Base-by-base conservation (phyloP, 768 basidiomycete species). In the Mycena leptocephala region DNA sequence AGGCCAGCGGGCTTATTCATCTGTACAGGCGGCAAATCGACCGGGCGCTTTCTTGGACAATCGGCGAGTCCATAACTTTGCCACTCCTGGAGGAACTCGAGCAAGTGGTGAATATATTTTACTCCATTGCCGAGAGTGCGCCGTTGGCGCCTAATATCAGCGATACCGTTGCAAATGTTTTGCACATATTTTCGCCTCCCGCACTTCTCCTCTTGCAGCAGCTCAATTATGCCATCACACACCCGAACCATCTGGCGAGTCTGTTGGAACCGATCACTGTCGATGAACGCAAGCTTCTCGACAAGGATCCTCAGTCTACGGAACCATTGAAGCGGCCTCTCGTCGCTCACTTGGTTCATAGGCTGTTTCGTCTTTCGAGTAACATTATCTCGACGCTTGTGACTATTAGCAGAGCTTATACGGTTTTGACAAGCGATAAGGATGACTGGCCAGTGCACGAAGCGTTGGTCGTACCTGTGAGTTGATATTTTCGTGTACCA, bases 181-280 rank as follows among this genome's bases (percentile, higher is more conserved):
- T 97, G 53, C 88, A 89, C 0, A 91, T 91, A 22, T 97, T 96
- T 82, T 91, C 93, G 3, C 87, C 87, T 0, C 92, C 92, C 75
- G 93, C 94, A 0, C 84, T 97, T 24, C 87, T 92, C 37, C 90
- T 98, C 30, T 88, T 98, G 1, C 96, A 97, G 81, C 95, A 97
- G 77, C 85, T 98, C 76, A 97, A 97, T 83, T 97, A 97, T 78
- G 95, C 96, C 0, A 88, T 98, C 59, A 94, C 96, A 0, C 97
- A 99, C 83, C 97, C 97, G 9, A 95, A 97, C 80, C 94, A 97
- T 79, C 89, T 98, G 16, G 92, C 94, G 1, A 93, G 93, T 77
- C 87, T 96, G 32, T 87, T 97, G 78, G 96, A 97, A 72, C 94
- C 96, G 8, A 88, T 95, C 18, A 94, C 94, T 0, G 82, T 89